phyloP scores from a whole-genome alignment of 2,329 filamentous ascomycete species.

The Fusarium bulbicola region DNA sequence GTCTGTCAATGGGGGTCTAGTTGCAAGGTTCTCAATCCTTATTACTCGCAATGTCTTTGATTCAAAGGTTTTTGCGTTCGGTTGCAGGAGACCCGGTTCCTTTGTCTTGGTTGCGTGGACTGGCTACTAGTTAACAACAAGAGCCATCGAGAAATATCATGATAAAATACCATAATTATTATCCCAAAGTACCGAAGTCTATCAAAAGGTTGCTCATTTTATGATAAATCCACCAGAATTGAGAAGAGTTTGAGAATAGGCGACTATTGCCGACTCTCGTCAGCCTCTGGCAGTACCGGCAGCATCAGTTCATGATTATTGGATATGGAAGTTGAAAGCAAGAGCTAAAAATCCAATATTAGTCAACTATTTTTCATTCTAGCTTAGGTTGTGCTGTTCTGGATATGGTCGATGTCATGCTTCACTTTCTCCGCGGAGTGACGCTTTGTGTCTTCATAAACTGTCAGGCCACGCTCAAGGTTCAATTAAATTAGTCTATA shows the following conservation, averaged over 20 bases:
- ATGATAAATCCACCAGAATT: fast-evolving
- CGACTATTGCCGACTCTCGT: neutral
- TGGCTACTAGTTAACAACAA: no score
- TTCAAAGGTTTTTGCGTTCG: no score
- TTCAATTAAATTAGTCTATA: no score
- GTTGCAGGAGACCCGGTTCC: no score
- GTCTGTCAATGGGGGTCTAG: no score
- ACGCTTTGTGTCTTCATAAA: neutral
- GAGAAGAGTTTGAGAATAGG: neutral
- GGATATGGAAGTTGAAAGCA: neutral
- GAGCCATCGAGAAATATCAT: fast-evolving
- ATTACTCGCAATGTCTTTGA: no score
- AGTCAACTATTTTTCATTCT: neutral
- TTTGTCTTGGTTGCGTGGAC: no score
- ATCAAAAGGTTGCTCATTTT: fast-evolving
- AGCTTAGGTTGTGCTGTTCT: neutral
- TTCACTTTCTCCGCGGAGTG: neutral
- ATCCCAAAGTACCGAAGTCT: fast-evolving
- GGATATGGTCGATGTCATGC: neutral
- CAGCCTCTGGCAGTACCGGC: neutral
- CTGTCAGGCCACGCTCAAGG: no score
- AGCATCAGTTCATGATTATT: neutral
- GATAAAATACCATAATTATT: fast-evolving
- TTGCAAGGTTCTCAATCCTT: no score
- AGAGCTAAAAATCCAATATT: neutral